These are phyloP conservation scores for Alternaria sp. DNA, from an alignment of 2,329 filamentous ascomycete genomes.

Conservation along the genomic window DNA sequence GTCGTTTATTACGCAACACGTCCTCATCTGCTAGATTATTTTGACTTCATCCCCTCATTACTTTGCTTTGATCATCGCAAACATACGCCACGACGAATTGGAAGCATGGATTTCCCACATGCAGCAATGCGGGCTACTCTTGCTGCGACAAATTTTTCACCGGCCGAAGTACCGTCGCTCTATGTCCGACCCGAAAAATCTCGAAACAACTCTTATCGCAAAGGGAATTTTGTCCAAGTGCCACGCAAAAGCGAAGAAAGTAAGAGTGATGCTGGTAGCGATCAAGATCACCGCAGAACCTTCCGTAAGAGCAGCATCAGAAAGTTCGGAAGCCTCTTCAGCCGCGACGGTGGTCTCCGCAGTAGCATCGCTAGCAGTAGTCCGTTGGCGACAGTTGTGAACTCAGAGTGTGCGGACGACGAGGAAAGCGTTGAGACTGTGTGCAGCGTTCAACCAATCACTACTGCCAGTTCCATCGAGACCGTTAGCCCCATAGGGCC, in stretches of 20 bases:
- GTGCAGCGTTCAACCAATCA: background rate
- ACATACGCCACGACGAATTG: background rate
- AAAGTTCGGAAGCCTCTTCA: conserved; percentile 9
- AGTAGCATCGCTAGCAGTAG: background rate
- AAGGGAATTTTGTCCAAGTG: background rate
- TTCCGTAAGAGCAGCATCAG: conserved; percentile 3
- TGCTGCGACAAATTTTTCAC: conserved; percentile 10
- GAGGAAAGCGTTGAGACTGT: background rate
- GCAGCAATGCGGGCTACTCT: conserved; percentile 7
- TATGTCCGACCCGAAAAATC: conserved; percentile 3
- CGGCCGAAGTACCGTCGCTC: conserved; percentile 3
- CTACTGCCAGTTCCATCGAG: background rate
- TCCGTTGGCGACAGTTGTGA: background rate
- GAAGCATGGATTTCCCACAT: conserved; percentile 16
- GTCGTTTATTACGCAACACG: background rate
- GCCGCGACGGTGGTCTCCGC: background rate
- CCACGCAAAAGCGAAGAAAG: background rate
- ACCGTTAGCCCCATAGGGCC: background rate
- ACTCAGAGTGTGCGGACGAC: background rate
- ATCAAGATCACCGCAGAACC: background rate
- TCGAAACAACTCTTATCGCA: background rate
- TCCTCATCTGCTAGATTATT: background rate
- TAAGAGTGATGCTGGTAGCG: background rate
- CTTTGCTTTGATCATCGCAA: background rate
- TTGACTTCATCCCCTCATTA: background rate